Conservation (phyloP, 345 rosid species). For the Salix viminalis region DNA sequence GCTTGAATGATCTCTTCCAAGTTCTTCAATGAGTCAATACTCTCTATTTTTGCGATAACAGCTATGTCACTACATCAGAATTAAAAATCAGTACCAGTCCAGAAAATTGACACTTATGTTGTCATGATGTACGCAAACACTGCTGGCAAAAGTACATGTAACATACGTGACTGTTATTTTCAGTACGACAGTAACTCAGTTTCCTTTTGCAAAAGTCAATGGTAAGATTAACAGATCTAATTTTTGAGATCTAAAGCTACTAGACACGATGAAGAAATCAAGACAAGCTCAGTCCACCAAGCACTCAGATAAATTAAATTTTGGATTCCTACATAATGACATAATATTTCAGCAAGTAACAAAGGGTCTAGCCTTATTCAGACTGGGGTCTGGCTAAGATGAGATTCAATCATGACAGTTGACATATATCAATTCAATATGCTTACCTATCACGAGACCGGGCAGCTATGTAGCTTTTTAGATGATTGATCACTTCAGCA, state of each 20-base stretch:
- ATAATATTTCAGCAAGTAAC: background rate
- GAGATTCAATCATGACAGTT: background rate
- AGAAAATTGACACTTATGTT: background rate
- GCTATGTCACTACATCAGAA: slow-evolving; percentile 63
- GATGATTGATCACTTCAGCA: slow-evolving; percentile 94
- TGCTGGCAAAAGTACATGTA: background rate
- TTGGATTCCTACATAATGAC: background rate
- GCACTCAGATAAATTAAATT: background rate
- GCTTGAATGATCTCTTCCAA: slow-evolving; percentile 84
- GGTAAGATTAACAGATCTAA: background rate
- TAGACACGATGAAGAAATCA: background rate
- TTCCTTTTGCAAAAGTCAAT: background rate
- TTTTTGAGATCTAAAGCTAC: background rate
- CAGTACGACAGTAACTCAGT: background rate
- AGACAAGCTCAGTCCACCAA: background rate
- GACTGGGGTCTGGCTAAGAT: background rate
- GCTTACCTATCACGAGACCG: slow-evolving; percentile 69
- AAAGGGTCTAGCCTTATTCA: background rate
- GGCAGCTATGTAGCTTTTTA: slow-evolving; percentile 94
- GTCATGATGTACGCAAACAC: background rate
- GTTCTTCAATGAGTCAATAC: slow-evolving; percentile 81
- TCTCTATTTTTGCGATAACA: slow-evolving; percentile 93
- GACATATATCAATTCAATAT: background rate
- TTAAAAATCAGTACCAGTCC: slow-evolving; percentile 6
- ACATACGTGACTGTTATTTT: background rate